Percentiles rank a stretch among this genome's conserved stretches.
phyloP scores from a whole-genome alignment of 2,329 filamentous ascomycete genomes.

The Monosporascus sp. region DNA sequence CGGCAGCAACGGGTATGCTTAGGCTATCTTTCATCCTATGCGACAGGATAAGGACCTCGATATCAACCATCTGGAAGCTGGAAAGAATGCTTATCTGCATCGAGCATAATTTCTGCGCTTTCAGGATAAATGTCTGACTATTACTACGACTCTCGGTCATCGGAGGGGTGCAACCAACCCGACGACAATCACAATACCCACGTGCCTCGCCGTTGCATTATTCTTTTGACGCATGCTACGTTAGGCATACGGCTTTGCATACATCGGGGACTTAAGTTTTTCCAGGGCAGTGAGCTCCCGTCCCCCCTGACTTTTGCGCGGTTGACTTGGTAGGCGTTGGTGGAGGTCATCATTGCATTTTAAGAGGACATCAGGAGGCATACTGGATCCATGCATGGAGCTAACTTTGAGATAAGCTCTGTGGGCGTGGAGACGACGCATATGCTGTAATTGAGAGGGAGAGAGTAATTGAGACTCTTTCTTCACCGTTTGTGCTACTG shows the following conservation, averaged over 20 bases:
- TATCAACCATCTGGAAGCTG: neutral
- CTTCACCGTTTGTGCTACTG: too few species aligned
- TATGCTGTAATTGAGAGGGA: neutral
- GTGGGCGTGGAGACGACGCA: neutral
- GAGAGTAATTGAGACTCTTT: neutral
- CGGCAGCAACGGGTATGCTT: conserved; percentile 16
- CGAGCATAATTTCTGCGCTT: neutral
- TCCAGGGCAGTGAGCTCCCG: neutral
- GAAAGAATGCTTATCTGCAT: neutral
- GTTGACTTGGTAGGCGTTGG: neutral
- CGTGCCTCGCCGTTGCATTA: neutral
- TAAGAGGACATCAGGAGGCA: neutral
- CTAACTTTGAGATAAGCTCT: neutral
- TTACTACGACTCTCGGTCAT: neutral
- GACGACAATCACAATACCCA: neutral
- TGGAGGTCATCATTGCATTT: neutral
- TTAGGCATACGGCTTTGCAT: neutral
- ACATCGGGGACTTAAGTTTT: neutral
- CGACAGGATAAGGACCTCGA: neutral
- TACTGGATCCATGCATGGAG: neutral
- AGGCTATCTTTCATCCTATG: conserved; percentile 3
- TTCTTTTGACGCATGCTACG: neutral
- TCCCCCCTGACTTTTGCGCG: neutral
- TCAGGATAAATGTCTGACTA: neutral
- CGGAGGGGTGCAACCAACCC: neutral